A percentile compares a stretch with the other conserved stretches of the same genome.
These are phyloP conservation scores for Neofusicoccum kwambonambiense DNA, from an alignment of 2,329 filamentous ascomycete species.

Conservation along the genomic window DNA sequence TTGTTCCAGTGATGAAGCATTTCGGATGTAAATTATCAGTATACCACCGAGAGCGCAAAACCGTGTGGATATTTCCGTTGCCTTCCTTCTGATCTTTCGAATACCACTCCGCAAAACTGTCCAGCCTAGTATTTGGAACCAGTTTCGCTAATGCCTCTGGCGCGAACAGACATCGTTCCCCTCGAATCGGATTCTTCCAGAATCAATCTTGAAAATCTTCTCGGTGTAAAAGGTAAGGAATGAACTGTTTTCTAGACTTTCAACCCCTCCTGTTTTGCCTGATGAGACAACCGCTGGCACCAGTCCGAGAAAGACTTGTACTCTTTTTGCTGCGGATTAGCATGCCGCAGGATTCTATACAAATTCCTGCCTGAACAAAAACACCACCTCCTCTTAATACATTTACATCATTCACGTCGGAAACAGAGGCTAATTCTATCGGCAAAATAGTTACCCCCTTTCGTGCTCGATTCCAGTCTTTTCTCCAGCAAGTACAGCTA, in stretches of 20 bases:
- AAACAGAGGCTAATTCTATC: not conserved
- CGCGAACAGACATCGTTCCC: not conserved
- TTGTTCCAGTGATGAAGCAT: slow-evolving; percentile 76
- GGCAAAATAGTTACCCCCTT: no score
- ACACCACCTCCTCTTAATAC: no score
- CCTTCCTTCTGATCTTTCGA: slow-evolving; percentile 91
- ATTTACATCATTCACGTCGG: not conserved
- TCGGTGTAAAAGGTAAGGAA: not conserved
- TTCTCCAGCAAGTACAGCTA: no score
- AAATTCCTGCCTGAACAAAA: slow-evolving; percentile 4
- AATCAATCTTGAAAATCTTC: not conserved
- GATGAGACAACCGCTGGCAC: slow-evolving; percentile 60
- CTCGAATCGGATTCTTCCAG: not conserved
- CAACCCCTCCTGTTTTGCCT: slow-evolving; percentile 28
- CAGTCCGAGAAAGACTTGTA: slow-evolving; percentile 58
- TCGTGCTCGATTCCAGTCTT: no score
- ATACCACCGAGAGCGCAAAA: slow-evolving; percentile 89
- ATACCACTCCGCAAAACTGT: not conserved
- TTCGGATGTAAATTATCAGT: slow-evolving; percentile 91
- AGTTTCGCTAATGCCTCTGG: not conserved
- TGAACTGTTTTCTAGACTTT: not conserved
- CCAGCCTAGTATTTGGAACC: not conserved
- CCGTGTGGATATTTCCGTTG: slow-evolving; percentile 98
- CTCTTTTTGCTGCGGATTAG: slow-evolving; percentile 56
- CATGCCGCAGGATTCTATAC: slow-evolving; percentile 28